phyloP scores from a whole-genome alignment of 129 eudicot species.

The Escallonia rubra region DNA sequence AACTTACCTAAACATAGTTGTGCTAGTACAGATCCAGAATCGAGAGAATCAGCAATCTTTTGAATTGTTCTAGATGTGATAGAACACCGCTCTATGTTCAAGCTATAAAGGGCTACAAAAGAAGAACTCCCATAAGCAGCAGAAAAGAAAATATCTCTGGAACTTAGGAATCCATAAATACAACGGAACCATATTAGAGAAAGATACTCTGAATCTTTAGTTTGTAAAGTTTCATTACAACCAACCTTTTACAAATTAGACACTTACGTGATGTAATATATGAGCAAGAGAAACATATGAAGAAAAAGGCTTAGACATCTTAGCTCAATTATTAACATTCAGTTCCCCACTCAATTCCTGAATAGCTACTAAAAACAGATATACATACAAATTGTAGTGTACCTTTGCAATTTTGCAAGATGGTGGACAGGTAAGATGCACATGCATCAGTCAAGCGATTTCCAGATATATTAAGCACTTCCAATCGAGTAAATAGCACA shows the following conservation, averaged over 20 bases:
- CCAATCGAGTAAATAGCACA: conserved; percentile 69
- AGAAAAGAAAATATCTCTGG: not conserved
- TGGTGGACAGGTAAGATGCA: conserved; percentile 72
- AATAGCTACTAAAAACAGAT: conserved; percentile 11
- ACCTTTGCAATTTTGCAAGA: conserved; percentile 86
- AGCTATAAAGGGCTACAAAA: conserved; percentile 81
- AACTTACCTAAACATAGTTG: conserved; percentile 66
- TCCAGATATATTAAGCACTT: conserved; percentile 88
- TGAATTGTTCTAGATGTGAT: conserved; percentile 87
- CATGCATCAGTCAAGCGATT: conserved; percentile 89
- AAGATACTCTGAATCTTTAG: not conserved
- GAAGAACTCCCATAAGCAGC: conserved; percentile 10
- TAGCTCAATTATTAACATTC: not conserved
- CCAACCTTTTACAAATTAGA: not conserved
- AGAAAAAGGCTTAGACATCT: not conserved
- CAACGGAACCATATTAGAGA: not conserved
- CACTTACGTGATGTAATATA: not conserved
- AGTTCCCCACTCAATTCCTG: not conserved
- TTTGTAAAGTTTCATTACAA: not conserved
- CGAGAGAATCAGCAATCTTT: conserved; percentile 65
- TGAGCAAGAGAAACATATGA: not conserved
- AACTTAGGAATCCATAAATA: not conserved
- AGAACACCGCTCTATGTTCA: conserved; percentile 68
- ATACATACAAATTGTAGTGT: not conserved
- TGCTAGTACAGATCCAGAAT: conserved; percentile 56